phyloP scores from a whole-genome alignment of 169 alveolate genomes.

The Perkinsus marinus region DNA sequence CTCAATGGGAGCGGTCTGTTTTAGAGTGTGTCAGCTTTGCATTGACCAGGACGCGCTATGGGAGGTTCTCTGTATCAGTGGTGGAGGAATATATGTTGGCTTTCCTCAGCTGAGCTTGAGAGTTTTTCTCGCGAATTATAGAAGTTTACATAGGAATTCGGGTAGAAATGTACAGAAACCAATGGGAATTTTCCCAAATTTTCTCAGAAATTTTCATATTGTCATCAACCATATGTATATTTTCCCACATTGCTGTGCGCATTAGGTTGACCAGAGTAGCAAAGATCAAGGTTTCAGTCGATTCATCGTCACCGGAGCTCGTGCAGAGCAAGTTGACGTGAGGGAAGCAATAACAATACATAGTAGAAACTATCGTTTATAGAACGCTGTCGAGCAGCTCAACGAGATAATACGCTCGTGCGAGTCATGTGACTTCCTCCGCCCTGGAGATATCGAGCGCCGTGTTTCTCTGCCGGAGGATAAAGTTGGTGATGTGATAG shows the following conservation, averaged over 20 bases:
- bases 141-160: too few species aligned
- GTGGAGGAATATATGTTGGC: too few species aligned
- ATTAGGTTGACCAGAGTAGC: background rate
- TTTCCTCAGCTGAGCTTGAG: too few species aligned
- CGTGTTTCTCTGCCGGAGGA: background rate
- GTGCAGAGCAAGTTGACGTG: background rate
- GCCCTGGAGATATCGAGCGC: background rate
- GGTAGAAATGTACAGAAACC: too few species aligned
- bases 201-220: too few species aligned
- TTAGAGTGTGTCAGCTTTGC: too few species aligned
- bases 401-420: background rate
- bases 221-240: too few species aligned
- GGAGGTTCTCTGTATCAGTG: too few species aligned
- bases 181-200: too few species aligned
- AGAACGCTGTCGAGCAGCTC: background rate
- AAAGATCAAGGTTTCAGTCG: background rate
- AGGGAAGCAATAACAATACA: background rate
- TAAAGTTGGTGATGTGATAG: background rate
- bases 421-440: background rate
- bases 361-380: background rate
- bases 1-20: too few species aligned
- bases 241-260: background rate
- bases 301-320: background rate
- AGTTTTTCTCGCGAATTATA: too few species aligned
- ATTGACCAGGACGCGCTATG: too few species aligned